Conservation (phyloP, 495 filamentous ascomycete species). For the Astrothelium subdiscretum region DNA sequence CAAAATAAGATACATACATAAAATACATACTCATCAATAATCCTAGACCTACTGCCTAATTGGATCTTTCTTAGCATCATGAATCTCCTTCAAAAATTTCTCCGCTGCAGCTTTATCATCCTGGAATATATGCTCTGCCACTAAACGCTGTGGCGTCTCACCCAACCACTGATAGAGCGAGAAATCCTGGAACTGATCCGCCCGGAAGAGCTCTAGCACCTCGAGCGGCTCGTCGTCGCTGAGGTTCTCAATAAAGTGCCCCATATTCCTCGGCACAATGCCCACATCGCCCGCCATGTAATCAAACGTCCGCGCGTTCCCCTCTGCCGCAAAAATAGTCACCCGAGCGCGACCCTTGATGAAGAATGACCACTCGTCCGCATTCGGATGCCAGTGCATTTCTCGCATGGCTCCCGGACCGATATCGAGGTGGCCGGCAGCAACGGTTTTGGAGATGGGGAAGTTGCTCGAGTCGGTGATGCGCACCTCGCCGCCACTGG, state of each 20-base stretch:
- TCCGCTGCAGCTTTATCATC: slow-evolving; percentile 41
- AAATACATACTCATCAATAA: neutral
- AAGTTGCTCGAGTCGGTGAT: slow-evolving; percentile 59
- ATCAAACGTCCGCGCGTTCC: slow-evolving; percentile 57
- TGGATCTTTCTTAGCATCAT: slow-evolving; percentile 34
- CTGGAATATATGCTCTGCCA: slow-evolving; percentile 49
- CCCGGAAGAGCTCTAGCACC: slow-evolving; percentile 58
- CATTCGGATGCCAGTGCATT: slow-evolving; percentile 67
- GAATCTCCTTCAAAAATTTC: slow-evolving; percentile 43
- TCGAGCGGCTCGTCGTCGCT: slow-evolving; percentile 50
- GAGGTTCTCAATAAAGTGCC: slow-evolving; percentile 67
- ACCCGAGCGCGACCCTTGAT: slow-evolving; percentile 54
- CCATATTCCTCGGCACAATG: slow-evolving; percentile 51
- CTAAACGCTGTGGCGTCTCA: slow-evolving; percentile 49
- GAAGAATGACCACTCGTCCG: slow-evolving; percentile 72
- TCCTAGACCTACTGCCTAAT: neutral
- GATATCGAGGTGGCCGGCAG: slow-evolving; percentile 50
- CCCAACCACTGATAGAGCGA: slow-evolving; percentile 60
- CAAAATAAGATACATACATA: neutral
- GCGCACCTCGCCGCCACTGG: slow-evolving; percentile 45
- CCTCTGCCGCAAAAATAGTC: slow-evolving; percentile 50
- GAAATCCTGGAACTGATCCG: slow-evolving; percentile 53
- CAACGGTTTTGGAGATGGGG: slow-evolving; percentile 49
- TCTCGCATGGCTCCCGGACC: slow-evolving; percentile 64
- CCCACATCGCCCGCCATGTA: slow-evolving; percentile 62